A percentile compares a stretch with the other conserved stretches of the same genome.
Evolutionary conservation across 148 eudicot species (phyloP).

Genomic region (Polygonum maritimum): DNA sequence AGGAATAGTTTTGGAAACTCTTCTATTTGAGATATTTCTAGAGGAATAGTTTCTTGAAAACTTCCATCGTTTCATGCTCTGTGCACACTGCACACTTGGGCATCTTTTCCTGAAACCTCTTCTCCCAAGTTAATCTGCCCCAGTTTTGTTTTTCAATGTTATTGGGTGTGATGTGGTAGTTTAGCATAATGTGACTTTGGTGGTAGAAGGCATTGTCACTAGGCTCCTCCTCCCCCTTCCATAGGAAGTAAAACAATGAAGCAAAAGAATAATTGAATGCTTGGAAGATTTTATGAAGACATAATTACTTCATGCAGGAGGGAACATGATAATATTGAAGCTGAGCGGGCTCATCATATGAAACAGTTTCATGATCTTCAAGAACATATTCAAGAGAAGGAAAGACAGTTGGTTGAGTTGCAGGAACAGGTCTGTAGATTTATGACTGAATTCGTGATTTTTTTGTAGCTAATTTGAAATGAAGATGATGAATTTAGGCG

Average conservation of each 20-base stretch:
- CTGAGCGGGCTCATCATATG: conserved; percentile 79
- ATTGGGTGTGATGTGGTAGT: neutral
- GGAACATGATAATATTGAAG: conserved; percentile 84
- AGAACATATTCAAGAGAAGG: conserved; percentile 88
- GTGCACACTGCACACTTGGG: neutral
- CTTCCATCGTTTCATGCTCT: neutral
- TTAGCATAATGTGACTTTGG: neutral
- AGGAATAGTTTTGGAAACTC: too few species aligned
- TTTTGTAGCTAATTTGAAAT: neutral
- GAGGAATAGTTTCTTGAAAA: neutral
- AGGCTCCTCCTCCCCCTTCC: neutral
- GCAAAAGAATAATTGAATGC: conserved; percentile 1
- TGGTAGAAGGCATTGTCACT: neutral
- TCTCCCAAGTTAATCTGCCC: neutral
- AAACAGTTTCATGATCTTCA: conserved; percentile 89
- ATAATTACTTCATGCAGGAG: conserved; percentile 36
- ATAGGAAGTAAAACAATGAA: neutral
- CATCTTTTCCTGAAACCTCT: neutral
- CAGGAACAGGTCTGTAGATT: conserved; percentile 77
- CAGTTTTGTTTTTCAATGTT: neutral
- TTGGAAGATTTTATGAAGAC: neutral
- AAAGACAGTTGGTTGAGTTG: conserved; percentile 72
- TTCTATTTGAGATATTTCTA: neutral
- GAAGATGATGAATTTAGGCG: neutral
- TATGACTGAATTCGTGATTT: neutral